phyloP scores from a whole-genome alignment of 139 green algal species.

The Gonium pectorale region DNA sequence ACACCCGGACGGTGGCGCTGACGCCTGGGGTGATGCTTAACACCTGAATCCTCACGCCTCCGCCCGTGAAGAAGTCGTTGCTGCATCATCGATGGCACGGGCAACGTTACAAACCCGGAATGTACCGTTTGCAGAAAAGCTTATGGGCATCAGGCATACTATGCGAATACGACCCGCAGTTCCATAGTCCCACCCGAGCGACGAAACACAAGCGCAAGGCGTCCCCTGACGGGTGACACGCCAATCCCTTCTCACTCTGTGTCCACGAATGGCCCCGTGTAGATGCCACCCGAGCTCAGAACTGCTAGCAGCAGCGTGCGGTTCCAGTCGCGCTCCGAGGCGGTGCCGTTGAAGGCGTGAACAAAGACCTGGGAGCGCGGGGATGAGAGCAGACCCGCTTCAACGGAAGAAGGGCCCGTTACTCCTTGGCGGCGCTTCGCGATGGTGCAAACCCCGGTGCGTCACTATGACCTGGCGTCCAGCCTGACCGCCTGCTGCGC shows the following conservation, averaged over 20 bases:
- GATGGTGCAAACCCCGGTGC: too few relatives aligned
- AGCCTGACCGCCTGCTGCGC: too few relatives aligned
- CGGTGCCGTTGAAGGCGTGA: conserved; percentile 37
- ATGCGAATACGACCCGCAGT: background rate
- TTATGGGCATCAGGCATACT: background rate
- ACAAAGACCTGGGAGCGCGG: conserved; percentile 23
- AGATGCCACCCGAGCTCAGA: background rate
- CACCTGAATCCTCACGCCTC: background rate
- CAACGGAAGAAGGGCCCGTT: too few relatives aligned
- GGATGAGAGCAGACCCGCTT: too few relatives aligned
- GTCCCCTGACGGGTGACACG: background rate
- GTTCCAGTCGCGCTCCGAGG: conserved; percentile 27
- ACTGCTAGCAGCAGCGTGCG: background rate
- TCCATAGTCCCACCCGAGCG: background rate
- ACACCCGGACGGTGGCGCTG: conserved; percentile 6
- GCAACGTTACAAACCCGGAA: background rate
- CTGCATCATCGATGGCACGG: background rate
- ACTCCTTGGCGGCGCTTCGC: too few relatives aligned
- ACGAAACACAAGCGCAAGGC: background rate
- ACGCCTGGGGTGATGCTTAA: background rate
- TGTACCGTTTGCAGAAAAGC: background rate
- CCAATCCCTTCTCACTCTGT: background rate
- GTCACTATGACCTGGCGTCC: too few relatives aligned
- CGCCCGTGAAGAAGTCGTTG: background rate
- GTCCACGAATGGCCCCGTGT: background rate